Conservation (phyloP, 768 basidiomycete genomes). For the Termitomyces sp. region DNA sequence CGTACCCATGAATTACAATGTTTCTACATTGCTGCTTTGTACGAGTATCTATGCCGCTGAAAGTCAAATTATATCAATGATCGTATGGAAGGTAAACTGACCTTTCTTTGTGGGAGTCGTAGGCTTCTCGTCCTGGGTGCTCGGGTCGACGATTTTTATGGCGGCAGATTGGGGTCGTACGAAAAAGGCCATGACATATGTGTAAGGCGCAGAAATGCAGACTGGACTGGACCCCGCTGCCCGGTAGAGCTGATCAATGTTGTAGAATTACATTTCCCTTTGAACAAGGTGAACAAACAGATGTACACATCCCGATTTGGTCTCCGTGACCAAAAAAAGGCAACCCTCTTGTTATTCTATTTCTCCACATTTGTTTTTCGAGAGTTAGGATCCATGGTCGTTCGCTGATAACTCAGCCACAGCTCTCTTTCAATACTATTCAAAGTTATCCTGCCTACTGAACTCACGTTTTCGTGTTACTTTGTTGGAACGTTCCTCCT, state of each 20-base stretch:
- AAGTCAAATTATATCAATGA: conserved; percentile 1
- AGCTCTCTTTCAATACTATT: too few species aligned
- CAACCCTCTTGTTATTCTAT: too few species aligned
- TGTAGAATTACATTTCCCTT: neutral
- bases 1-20: conserved; percentile 86
- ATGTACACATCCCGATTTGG: conserved; percentile 1
- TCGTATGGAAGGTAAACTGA: conserved; percentile 28
- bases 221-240: conserved; percentile 16
- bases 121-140: conserved; percentile 33
- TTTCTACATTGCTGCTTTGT: conserved; percentile 76
- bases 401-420: too few species aligned
- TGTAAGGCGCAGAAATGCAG: neutral
- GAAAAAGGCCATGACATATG: conserved; percentile 62
- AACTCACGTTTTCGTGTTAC: too few species aligned
- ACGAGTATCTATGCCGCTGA: conserved; percentile 50
- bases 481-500: too few species aligned
- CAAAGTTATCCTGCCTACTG: too few species aligned
- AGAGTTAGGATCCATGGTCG: too few species aligned
- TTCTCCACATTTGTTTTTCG: too few species aligned
- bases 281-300: conserved; percentile 10
- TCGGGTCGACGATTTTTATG: conserved; percentile 70
- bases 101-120: conserved; percentile 48
- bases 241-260: conserved; percentile 17
- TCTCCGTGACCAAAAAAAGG: neutral
- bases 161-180: conserved; percentile 60